Conservation (phyloP, 179 eudicot species). For the Corrigiola litoralis region DNA sequence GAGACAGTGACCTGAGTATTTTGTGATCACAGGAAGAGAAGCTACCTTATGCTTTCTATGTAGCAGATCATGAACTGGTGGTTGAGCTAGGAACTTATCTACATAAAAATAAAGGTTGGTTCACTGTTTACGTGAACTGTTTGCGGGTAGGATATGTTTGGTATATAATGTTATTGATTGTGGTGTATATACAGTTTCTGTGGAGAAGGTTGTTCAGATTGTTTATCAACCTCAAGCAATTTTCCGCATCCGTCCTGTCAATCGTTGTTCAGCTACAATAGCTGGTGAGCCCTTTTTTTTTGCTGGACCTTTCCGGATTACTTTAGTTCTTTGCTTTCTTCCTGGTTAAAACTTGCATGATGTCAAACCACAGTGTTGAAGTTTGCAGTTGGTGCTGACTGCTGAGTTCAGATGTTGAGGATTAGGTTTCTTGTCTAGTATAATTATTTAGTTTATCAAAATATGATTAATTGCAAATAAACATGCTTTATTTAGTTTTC, state of each 20-base stretch:
- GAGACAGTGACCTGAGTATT: slow-evolving; percentile 1
- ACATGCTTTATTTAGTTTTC: too few species aligned
- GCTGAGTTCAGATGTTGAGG: too few species aligned
- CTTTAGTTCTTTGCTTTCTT: not conserved
- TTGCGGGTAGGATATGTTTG: not conserved
- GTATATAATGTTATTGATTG: not conserved
- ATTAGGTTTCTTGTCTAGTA: not conserved
- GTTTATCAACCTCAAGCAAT: slow-evolving; percentile 97
- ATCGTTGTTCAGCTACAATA: slow-evolving; percentile 93
- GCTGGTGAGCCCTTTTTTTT: slow-evolving; percentile 41
- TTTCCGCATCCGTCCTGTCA: slow-evolving; percentile 92
- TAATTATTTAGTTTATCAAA: not conserved
- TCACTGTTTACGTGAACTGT: too few species aligned
- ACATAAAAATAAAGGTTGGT: slow-evolving; percentile 69
- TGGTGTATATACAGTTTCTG: slow-evolving; percentile 62
- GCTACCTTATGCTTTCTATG: slow-evolving; percentile 86
- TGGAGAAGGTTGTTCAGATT: slow-evolving; percentile 87
- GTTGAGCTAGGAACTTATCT: slow-evolving; percentile 68
- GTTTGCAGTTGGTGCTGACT: too few species aligned
- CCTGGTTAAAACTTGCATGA: not conserved
- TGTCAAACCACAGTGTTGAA: too few species aligned
- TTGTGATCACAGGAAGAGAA: slow-evolving; percentile 72
- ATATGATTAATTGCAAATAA: not conserved
- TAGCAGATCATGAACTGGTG: slow-evolving; percentile 78
- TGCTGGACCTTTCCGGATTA: not conserved